Evolutionary conservation across 202 grass and related monocot species (phyloP).

Genomic region (Dendrocalamus latiflorus): DNA sequence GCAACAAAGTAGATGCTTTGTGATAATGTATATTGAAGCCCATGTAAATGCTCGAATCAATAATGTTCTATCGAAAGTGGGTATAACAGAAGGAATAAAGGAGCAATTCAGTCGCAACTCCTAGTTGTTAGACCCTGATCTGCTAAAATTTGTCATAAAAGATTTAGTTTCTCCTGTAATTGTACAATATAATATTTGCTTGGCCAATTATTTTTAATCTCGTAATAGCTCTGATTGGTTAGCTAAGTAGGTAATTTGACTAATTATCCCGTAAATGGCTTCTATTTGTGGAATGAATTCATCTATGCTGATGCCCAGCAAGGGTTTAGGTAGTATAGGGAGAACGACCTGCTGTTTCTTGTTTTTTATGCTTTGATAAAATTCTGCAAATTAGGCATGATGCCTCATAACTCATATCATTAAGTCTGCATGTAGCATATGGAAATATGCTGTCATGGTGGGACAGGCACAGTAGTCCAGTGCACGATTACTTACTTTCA

Average conservation of each 20-base stretch:
- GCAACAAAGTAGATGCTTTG: no score
- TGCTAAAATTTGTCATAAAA: slow-evolving; percentile 23
- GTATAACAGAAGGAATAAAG: no score
- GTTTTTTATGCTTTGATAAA: slow-evolving; percentile 12
- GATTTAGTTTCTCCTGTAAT: slow-evolving; percentile 25
- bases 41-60: no score
- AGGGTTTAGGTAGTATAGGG: slow-evolving; percentile 3
- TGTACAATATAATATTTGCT: slow-evolving; percentile 1
- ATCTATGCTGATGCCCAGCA: slow-evolving; percentile 5
- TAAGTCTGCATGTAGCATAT: neutral
- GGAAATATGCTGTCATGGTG: slow-evolving; percentile 20
- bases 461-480: slow-evolving; percentile 29
- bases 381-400: slow-evolving; percentile 21
- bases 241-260: slow-evolving; percentile 32
- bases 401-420: neutral
- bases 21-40: no score
- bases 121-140: slow-evolving; percentile 14
- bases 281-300: slow-evolving; percentile 39
- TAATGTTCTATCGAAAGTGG: no score
- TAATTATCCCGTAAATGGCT: slow-evolving; percentile 16
- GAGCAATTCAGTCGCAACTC: no score
- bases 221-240: slow-evolving; percentile 19
- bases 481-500: slow-evolving; percentile 37
- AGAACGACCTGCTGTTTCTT: slow-evolving; percentile 6
- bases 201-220: slow-evolving; percentile 14